Percentiles rank a stretch among this genome's conserved stretches.
These are phyloP conservation scores for Geosmithia putterillii DNA, from an alignment of 2,329 filamentous ascomycete species.

Conservation along the genomic window DNA sequence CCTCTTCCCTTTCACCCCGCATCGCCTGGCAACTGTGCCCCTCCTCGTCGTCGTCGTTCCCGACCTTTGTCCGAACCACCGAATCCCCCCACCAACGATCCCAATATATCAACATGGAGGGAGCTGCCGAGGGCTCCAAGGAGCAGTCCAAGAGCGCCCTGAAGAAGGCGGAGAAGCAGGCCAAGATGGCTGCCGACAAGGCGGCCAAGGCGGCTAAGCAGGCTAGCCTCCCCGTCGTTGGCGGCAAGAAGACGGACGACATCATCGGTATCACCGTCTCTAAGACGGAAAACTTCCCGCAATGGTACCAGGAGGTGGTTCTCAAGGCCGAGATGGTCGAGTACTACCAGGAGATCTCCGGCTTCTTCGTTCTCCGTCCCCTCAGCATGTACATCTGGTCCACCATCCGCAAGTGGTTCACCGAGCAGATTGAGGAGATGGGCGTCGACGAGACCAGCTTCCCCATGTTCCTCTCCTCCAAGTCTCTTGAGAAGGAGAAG, in stretches of 20 bases:
- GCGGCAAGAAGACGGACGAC: conserved; percentile 49
- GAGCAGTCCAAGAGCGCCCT: conserved; percentile 47
- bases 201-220: conserved; percentile 50
- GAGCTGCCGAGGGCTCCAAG: conserved; percentile 15
- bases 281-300: conserved; percentile 78
- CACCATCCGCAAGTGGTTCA: conserved; percentile 55
- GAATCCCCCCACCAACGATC: background rate
- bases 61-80: background rate
- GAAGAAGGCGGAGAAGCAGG: conserved; percentile 55
- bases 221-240: conserved; percentile 33
- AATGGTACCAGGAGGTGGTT: conserved; percentile 97
- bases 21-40: background rate
- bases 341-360: conserved; percentile 90
- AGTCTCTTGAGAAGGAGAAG: conserved; percentile 81
- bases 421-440: conserved; percentile 70
- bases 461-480: conserved; percentile 86
- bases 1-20: background rate
- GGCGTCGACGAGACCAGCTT: conserved; percentile 95
- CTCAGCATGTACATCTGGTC: conserved; percentile 56
- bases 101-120: background rate
- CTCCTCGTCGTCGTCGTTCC: background rate
- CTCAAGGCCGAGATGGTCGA: conserved; percentile 96
- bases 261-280: conserved; percentile 80
- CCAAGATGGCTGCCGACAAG: conserved; percentile 48
- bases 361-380: conserved; percentile 85